Evolutionary conservation across 139 green algal genomes (phyloP), one percentile per base, ranked within the genome.

Genomic region (Ettlia oleoabundans): DNA sequence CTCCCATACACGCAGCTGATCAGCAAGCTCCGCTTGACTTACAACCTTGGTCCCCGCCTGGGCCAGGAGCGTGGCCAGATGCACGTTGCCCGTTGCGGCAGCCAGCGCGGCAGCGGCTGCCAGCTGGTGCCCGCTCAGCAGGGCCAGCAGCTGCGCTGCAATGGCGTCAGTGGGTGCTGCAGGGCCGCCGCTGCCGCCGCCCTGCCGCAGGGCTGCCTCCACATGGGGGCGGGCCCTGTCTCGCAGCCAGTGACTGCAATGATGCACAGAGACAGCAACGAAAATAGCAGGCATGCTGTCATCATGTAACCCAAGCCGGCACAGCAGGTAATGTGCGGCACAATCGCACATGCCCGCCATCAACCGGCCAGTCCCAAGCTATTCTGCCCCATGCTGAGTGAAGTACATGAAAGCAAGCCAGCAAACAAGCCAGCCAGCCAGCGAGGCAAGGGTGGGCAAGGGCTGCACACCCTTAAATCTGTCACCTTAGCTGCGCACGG

Each of bases 31-130:
- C 0, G 42, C 38, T 0, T 68, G 53, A 2, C 38, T 75, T 9
- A 62, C 62, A 4, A 26, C 37, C 21, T 86, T 80, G 26, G 52
- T 47, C 28, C 74, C 88, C 63, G 68, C 87, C 77, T 84, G 70
- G 8, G 91, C 81, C 30, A 98, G 58, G n/a, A 98, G 85, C 38
- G 89, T 89, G 8, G 92, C 92, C 67, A 98, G 90, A 3, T 92
- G 84, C 3, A 90, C 77, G 78, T 98, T 92, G 6, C 95, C 93
- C 0, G 65, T 72, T 4, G 84, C 85, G 7, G 87, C 86, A 7
- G 95, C 95, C n/a, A 88, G 64, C 2, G 84, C 89, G 19, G 78
- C 77, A 0, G 92, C 92, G 5, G 82, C 72, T 2, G 83, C 79
- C 33, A 91, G 64, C 62, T 89, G 88, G 53, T 93, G 90, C 0